These are phyloP conservation scores for Lagerstroemia speciosa DNA, from an alignment of 345 rosid genomes.

Conservation along the genomic window DNA sequence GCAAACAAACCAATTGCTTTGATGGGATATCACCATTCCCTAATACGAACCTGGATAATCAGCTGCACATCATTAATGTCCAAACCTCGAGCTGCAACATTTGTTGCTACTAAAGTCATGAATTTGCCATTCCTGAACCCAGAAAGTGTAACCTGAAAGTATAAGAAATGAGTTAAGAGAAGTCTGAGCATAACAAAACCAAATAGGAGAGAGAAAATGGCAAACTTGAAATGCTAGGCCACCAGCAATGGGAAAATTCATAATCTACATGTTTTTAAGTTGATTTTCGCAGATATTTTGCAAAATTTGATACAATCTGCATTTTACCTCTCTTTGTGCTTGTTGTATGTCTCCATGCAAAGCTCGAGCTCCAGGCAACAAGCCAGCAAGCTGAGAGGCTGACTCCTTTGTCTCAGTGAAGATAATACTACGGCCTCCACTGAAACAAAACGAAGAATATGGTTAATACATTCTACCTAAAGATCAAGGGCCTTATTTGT, in stretches of 20 bases:
- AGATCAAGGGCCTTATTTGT: no score
- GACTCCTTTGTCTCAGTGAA: slow-evolving; percentile 82
- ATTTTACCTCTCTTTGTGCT: slow-evolving; percentile 74
- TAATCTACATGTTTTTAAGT: neutral
- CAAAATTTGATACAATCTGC: neutral
- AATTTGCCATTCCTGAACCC: slow-evolving; percentile 93
- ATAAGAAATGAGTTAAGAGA: slow-evolving; percentile 9
- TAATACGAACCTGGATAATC: slow-evolving; percentile 67
- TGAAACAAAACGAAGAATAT: slow-evolving; percentile 25
- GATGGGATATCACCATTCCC: neutral
- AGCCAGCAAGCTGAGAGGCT: slow-evolving; percentile 83
- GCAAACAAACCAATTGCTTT: neutral
- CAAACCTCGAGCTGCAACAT: slow-evolving; percentile 96
- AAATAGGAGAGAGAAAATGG: neutral
- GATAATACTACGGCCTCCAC: slow-evolving; percentile 90
- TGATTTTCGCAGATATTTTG: neutral
- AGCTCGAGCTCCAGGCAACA: slow-evolving; percentile 80
- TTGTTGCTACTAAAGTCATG: slow-evolving; percentile 81
- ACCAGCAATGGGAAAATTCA: neutral
- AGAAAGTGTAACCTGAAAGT: slow-evolving; percentile 65
- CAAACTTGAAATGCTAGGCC: neutral
- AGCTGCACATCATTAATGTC: slow-evolving; percentile 94
- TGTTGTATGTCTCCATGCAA: slow-evolving; percentile 95
- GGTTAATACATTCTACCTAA: no score
- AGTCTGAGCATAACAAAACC: neutral